Evolutionary conservation across 2,329 filamentous ascomycete genomes (phyloP).

Genomic region (Aschersonia sp.): DNA sequence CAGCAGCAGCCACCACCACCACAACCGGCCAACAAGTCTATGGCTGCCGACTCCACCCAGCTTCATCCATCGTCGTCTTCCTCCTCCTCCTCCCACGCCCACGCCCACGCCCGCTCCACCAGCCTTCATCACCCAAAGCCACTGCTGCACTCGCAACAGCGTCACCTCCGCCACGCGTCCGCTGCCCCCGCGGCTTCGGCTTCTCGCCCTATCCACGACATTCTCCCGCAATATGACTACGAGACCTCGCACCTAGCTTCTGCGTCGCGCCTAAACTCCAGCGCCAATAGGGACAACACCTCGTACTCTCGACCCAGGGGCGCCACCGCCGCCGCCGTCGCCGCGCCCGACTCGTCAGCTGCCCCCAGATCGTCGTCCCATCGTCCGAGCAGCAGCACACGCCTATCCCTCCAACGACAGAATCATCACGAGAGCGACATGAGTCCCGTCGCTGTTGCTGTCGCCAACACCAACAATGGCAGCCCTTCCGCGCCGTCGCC

Average conservation of each 20-base stretch:
- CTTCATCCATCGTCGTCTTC: background rate
- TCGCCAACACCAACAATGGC: slow-evolving; percentile 26
- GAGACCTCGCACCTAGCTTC: slow-evolving; percentile 55
- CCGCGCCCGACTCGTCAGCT: slow-evolving; percentile 20
- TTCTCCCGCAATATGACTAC: slow-evolving; percentile 50
- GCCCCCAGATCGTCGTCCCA: slow-evolving; percentile 17
- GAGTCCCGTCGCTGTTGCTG: slow-evolving; percentile 31
- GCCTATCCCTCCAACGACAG: slow-evolving; percentile 22
- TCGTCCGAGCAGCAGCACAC: slow-evolving; percentile 35
- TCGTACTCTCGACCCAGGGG: slow-evolving; percentile 25
- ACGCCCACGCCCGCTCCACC: background rate
- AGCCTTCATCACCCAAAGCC: slow-evolving; percentile 5
- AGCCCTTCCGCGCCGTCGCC: slow-evolving; percentile 35
- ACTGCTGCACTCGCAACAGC: slow-evolving; percentile 12
- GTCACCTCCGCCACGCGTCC: slow-evolving; percentile 23
- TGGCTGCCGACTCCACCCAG: background rate
- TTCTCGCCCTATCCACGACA: slow-evolving; percentile 24
- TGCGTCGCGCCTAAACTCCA: slow-evolving; percentile 41
- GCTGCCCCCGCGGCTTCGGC: slow-evolving; percentile 13
- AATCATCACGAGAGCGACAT: slow-evolving; percentile 24
- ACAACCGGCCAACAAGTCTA: background rate
- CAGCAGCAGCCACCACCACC: background rate
- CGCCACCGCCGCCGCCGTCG: slow-evolving; percentile 26
- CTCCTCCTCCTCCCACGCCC: background rate
- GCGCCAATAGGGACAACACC: slow-evolving; percentile 45